Base-by-base conservation (phyloP, 202 grass and related monocot genomes). In the Schoenoplectus triqueter region DNA sequence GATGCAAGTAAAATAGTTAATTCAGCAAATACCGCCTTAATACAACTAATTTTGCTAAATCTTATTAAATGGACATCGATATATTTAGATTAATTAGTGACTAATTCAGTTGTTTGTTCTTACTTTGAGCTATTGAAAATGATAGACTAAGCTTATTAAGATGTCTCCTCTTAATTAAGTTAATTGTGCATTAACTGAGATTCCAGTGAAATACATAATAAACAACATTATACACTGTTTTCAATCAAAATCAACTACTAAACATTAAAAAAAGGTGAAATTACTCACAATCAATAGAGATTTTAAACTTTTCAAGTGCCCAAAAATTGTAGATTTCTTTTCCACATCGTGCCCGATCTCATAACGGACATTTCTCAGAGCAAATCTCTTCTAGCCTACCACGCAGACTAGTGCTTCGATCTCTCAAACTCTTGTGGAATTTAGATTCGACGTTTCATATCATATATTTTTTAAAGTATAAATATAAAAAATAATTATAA, bases 241-340 rank as follows among this genome's bases (percentile, higher is more conserved):
- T 6, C 19, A 46, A 41, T 9, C 46, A 84, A 84, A 59, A 85
- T 22, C 52, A 75, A 85, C 14, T 46, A 72, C 50, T 78, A 77
- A 85, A 49, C 40, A 22, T 7, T 65, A 31, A 31, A 31, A 51
- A 22, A 7, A 3, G 13, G 51, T 7, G 60, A 19, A 70, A 72
- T 51, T 17, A 72, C 86, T 83, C 60, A 87, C 80, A 52, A 5
- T 87, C 78, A 46, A 69, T 41, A 8, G 86, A 83, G 59, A 87
- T 87, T 22, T 87, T 87, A 22, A 87, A 87, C 49, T 87, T 47
- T 59, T 87, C 86, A 44, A 87, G 86, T 20, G 86, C 80, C 46
- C 80, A 62, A 73, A n/a, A 66, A 69, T 55, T 45, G 79, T 59
- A n/a, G 86, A 20, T 56, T 72, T 87, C 66, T 64, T 82, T 21